These are phyloP conservation scores for Coelastrella sp. DNA, from an alignment of 139 green algal genomes.

Conservation along the genomic window DNA sequence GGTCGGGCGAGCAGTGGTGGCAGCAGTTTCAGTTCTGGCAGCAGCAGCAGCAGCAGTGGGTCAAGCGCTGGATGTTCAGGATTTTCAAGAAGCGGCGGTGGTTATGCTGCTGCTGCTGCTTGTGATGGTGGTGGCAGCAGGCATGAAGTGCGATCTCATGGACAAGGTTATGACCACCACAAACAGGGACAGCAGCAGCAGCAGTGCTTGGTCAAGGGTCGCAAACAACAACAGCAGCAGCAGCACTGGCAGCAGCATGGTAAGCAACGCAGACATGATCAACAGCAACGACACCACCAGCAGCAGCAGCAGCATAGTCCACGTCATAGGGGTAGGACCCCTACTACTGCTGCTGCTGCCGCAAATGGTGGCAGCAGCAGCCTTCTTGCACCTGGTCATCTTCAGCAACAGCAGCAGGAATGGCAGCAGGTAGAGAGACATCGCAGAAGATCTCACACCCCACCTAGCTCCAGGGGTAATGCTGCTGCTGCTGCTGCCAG, in stretches of 20 bases:
- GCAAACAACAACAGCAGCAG: too few relatives aligned
- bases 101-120: constrained; percentile 13
- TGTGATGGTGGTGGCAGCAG: not conserved
- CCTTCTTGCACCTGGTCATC: not conserved
- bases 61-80: not conserved
- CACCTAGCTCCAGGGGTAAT: not conserved
- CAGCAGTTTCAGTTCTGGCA: not conserved
- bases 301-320: not conserved
- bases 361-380: not conserved
- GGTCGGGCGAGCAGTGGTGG: constrained; percentile 4
- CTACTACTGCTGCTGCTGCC: not conserved
- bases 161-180: too few relatives aligned
- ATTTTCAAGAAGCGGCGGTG: not conserved
- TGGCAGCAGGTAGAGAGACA: not conserved
- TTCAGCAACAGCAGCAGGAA: not conserved
- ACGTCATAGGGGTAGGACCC: constrained; percentile 1
- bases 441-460: constrained; percentile 2
- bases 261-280: not conserved
- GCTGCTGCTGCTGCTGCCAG: not conserved
- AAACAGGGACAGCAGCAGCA: not conserved
- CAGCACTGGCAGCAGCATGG: not conserved
- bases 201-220: too few relatives aligned
- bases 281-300: not conserved
- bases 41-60: constrained; percentile 22
- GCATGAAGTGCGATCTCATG: too few relatives aligned